These are phyloP conservation scores for Hymenoscyphus scutula DNA, from an alignment of 2,329 filamentous ascomycete species.

Conservation along the genomic window DNA sequence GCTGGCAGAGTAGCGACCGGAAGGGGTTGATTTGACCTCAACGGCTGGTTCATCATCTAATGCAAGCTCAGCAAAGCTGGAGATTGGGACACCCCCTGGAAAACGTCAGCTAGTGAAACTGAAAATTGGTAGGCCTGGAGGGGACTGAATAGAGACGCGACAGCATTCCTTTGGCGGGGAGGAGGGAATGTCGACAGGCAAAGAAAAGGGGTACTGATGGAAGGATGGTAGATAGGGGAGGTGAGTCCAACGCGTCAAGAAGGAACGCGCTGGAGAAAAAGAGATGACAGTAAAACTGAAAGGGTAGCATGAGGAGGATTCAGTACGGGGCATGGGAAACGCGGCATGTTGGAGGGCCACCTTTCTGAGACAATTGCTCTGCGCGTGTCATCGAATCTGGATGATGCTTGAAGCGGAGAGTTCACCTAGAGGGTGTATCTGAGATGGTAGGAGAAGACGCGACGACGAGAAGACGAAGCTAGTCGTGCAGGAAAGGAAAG, in stretches of 20 bases:
- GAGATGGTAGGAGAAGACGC: not conserved
- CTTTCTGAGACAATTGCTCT: no score
- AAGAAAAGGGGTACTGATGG: not conserved
- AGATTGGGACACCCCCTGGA: slow-evolving; percentile 17
- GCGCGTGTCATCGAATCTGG: no score
- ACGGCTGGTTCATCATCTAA: slow-evolving; percentile 21
- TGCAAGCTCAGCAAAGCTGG: slow-evolving; percentile 14
- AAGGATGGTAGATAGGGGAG: not conserved
- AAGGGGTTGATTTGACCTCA: slow-evolving; percentile 16
- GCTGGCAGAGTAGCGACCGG: slow-evolving; percentile 20
- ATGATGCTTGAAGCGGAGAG: no score
- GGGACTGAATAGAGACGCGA: not conserved
- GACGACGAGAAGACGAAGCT: not conserved
- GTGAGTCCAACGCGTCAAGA: not conserved
- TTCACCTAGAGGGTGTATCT: no score
- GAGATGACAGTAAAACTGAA: not conserved
- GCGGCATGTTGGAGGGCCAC: not conserved
- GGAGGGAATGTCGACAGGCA: not conserved
- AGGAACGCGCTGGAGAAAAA: not conserved
- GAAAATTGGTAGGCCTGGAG: not conserved
- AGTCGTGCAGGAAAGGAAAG: not conserved
- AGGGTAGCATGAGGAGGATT: not conserved
- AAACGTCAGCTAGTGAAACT: slow-evolving; percentile 7
- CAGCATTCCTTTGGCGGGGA: not conserved
- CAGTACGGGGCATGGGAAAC: not conserved